A percentile compares a stretch with the other conserved stretches of the same genome.
Conservation (phyloP, 1,284 basidiomycete species). For the Naganishia sp. region DNA sequence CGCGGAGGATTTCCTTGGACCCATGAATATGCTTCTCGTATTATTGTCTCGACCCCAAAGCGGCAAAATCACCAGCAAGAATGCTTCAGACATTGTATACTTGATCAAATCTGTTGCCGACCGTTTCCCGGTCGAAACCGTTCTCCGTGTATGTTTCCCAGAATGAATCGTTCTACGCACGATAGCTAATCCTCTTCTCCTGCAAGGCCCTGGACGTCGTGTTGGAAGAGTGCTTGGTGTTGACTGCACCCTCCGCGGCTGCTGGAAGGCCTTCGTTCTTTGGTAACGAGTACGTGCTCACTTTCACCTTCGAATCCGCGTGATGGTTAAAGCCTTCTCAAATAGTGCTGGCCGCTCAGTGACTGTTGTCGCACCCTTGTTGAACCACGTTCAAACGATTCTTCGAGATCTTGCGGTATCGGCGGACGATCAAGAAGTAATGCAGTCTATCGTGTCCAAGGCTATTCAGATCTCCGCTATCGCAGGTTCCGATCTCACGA, state of each 20-base stretch:
- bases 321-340: not conserved
- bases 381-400: constrained; percentile 18
- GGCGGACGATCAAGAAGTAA: constrained; percentile 7
- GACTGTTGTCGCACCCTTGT: not conserved
- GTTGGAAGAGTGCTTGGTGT: constrained; percentile 18
- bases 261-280: constrained; percentile 19
- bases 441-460: constrained; percentile 16
- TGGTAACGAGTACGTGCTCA: constrained; percentile 9
- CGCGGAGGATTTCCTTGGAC: constrained; percentile 75
- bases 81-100: constrained; percentile 8
- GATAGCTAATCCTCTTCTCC: not conserved
- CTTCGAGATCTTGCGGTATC: constrained; percentile 12
- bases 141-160: not conserved
- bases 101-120: constrained; percentile 24
- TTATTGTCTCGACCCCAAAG: not conserved
- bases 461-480: constrained; percentile 19
- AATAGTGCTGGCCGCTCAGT: not conserved
- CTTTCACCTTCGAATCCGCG: not conserved
- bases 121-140: constrained; percentile 19
- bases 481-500: constrained; percentile 15
- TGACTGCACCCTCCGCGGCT: not conserved
- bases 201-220: constrained; percentile 18
- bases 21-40: constrained; percentile 70
- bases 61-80: constrained; percentile 14
- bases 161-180: not conserved